Percentiles rank a stretch among this genome's conserved stretches.
Evolutionary conservation across 1,284 basidiomycete species (phyloP).

Genomic region (Ceratobasidium sp.): DNA sequence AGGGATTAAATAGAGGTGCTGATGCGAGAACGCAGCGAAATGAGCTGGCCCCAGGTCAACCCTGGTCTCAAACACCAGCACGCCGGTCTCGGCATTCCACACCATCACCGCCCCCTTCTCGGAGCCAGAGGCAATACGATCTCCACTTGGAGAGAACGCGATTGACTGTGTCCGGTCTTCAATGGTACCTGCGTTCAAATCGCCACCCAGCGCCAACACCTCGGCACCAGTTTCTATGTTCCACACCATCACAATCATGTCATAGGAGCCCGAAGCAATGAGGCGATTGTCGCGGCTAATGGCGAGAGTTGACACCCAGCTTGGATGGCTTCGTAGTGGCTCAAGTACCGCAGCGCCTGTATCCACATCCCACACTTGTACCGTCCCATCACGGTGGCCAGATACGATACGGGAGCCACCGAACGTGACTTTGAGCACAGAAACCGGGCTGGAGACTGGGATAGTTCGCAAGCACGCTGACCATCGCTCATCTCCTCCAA

Average conservation of each 20-base stretch:
- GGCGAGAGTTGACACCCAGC: neutral
- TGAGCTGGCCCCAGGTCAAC: neutral
- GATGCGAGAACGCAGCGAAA: neutral
- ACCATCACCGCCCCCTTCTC: neutral
- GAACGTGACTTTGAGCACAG: slow-evolving; percentile 34
- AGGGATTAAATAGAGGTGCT: neutral
- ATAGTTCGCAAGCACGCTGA: neutral
- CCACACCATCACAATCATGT: slow-evolving; percentile 18
- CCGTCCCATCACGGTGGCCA: neutral
- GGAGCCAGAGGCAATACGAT: neutral
- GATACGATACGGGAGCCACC: neutral
- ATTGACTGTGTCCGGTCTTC: neutral
- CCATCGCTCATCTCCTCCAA: neutral
- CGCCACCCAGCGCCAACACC: neutral
- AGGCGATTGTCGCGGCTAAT: neutral
- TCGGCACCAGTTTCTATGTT: neutral
- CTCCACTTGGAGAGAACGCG: neutral
- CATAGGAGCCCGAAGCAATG: slow-evolving; percentile 2
- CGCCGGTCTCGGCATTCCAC: neutral
- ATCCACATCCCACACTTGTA: slow-evolving; percentile 12
- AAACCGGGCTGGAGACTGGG: neutral
- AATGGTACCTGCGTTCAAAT: neutral
- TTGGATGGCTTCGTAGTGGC: neutral
- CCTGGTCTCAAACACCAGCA: neutral
- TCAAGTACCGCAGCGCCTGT: neutral